Evolutionary conservation across 2,329 filamentous ascomycete species (phyloP).

Genomic region (Sarocladium strictum): DNA sequence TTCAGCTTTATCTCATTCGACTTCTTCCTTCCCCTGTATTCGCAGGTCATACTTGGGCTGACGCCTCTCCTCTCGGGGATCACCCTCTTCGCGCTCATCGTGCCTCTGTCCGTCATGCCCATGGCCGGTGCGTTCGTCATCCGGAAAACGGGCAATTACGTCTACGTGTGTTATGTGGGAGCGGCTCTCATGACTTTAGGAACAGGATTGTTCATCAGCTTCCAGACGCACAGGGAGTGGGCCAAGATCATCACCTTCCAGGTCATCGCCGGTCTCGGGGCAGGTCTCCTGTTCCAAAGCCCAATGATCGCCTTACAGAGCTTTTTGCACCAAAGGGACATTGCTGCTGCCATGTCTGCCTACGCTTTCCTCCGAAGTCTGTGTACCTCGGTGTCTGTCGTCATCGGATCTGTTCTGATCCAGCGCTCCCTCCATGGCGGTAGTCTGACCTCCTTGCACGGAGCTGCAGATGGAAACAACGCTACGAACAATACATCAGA

Average conservation of each 20-base stretch:
- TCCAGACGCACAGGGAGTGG: slow-evolving; percentile 44
- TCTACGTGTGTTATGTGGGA: slow-evolving; percentile 46
- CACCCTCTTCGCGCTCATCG: slow-evolving; percentile 45
- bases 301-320: slow-evolving; percentile 50
- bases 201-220: slow-evolving; percentile 49
- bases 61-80: slow-evolving; percentile 43
- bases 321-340: slow-evolving; percentile 40
- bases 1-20: slow-evolving; percentile 49
- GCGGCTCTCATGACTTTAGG: slow-evolving; percentile 52
- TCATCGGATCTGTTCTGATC: slow-evolving; percentile 56
- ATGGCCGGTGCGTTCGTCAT: slow-evolving; percentile 26
- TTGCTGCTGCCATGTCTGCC: slow-evolving; percentile 48
- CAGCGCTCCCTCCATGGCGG: slow-evolving; percentile 24
- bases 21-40: slow-evolving; percentile 57
- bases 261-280: slow-evolving; percentile 40
- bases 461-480: neutral
- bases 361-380: slow-evolving; percentile 49
- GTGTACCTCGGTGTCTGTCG: slow-evolving; percentile 48
- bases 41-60: slow-evolving; percentile 49
- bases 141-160: slow-evolving; percentile 48
- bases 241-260: slow-evolving; percentile 44
- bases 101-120: slow-evolving; percentile 17
- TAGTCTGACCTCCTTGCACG: neutral
- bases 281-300: slow-evolving; percentile 48
- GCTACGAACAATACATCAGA: neutral